phyloP scores from a whole-genome alignment of 1,284 basidiomycete genomes.

The Xerocomus minutiporus region DNA sequence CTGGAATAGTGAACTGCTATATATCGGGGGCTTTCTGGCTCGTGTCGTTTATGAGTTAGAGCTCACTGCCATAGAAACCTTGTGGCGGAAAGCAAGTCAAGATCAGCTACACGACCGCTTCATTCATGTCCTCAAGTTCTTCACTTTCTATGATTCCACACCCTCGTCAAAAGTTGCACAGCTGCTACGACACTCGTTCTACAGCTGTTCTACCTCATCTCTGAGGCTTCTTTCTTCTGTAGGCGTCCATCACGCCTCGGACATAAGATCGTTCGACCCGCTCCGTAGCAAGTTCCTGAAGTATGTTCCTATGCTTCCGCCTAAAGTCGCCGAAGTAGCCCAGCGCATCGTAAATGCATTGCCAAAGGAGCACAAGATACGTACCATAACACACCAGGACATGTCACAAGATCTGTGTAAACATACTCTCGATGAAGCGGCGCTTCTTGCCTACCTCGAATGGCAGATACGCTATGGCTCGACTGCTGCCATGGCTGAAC shows the following conservation, averaged over 20 bases:
- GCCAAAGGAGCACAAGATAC: slow-evolving; percentile 61
- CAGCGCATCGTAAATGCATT: slow-evolving; percentile 32
- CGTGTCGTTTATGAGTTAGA: slow-evolving; percentile 86
- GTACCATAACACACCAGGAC: slow-evolving; percentile 21
- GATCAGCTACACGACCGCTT: slow-evolving; percentile 53
- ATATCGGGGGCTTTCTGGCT: slow-evolving; percentile 75
- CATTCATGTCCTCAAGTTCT: slow-evolving; percentile 81
- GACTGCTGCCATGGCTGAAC: background rate
- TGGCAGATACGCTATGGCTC: slow-evolving; percentile 38
- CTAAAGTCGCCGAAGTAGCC: background rate
- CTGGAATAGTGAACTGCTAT: slow-evolving; percentile 85
- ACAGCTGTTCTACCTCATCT: slow-evolving; percentile 47
- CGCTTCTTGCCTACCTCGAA: slow-evolving; percentile 76
- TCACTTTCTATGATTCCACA: slow-evolving; percentile 80
- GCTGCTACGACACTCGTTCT: slow-evolving; percentile 77
- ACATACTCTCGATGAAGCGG: slow-evolving; percentile 63
- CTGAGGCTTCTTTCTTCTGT: slow-evolving; percentile 77
- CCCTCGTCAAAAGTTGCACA: slow-evolving; percentile 76
- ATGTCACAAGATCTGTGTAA: slow-evolving; percentile 72
- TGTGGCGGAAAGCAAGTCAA: slow-evolving; percentile 46
- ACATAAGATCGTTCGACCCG: slow-evolving; percentile 75
- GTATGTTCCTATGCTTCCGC: slow-evolving; percentile 49
- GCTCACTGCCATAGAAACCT: slow-evolving; percentile 49
- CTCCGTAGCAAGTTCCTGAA: slow-evolving; percentile 66
- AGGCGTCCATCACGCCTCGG: slow-evolving; percentile 65